A percentile compares a stretch with the other conserved stretches of the same genome.
Evolutionary conservation across 257 asterid genomes (phyloP).

Genomic region (Nicotiana sylvestris): DNA sequence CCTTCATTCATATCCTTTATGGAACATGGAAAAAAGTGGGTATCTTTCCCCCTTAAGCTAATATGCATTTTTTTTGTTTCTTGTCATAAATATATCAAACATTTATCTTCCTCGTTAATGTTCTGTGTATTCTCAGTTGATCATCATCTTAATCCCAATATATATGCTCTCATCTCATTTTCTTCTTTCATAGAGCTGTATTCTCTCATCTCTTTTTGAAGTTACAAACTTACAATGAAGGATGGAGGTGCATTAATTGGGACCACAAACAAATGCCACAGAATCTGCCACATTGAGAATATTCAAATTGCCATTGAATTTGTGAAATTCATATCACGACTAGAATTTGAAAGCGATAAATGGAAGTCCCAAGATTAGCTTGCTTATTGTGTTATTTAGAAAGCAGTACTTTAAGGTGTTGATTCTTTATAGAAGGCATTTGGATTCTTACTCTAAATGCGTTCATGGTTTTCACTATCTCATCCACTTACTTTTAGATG

Average conservation of each 20-base stretch:
- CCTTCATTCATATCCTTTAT: neutral
- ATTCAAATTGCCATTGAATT: neutral
- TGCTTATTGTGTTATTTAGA: neutral
- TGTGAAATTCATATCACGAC: neutral
- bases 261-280: slow-evolving; percentile 3
- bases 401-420: neutral
- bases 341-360: neutral
- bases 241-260: neutral
- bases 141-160: neutral
- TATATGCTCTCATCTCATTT: neutral
- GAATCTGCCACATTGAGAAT: neutral
- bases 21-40: neutral
- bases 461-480: neutral
- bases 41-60: neutral
- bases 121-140: neutral
- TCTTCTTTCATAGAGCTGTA: neutral
- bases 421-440: neutral
- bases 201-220: neutral
- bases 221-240: neutral
- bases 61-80: neutral
- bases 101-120: neutral
- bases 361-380: neutral
- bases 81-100: neutral
- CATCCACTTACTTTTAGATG: neutral
- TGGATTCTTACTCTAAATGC: neutral